phyloP scores from a whole-genome alignment of 2,329 filamentous ascomycete species.

The Xylaria sp. region DNA sequence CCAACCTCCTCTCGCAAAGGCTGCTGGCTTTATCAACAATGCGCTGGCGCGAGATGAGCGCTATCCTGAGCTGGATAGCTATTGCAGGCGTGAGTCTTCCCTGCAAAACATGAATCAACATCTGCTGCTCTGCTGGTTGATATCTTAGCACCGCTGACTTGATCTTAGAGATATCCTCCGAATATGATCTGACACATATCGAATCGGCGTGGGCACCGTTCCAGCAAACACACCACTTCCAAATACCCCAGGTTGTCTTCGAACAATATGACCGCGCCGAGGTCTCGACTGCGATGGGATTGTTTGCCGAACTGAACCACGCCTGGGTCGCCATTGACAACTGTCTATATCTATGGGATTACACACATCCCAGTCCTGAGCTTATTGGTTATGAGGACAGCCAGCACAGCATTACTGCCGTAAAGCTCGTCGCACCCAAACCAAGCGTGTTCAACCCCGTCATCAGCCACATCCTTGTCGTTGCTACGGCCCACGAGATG shows the following conservation, averaged over 20 bases:
- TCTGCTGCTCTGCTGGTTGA: constrained; percentile 14
- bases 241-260: constrained; percentile 91
- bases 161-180: constrained; percentile 80
- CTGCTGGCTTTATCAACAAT: constrained; percentile 84
- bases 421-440: constrained; percentile 87
- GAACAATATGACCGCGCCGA: constrained; percentile 91
- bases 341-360: constrained; percentile 97
- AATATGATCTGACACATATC: constrained; percentile 81
- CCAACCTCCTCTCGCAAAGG: constrained; percentile 73
- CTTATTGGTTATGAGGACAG: constrained; percentile 93
- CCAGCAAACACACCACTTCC: constrained; percentile 85
- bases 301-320: constrained; percentile 94
- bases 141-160: constrained; percentile 43
- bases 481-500: constrained; percentile 87
- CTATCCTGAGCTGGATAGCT: constrained; percentile 90
- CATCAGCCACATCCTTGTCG: constrained; percentile 88
- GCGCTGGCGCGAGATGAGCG: constrained; percentile 79
- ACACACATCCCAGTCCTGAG: constrained; percentile 90
- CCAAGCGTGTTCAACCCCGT: constrained; percentile 85
- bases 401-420: constrained; percentile 86
- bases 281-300: constrained; percentile 90
- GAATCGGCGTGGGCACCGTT: constrained; percentile 86
- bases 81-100: constrained; percentile 79
- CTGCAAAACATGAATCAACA: not conserved
- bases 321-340: constrained; percentile 98